Evolutionary conservation across 2,329 filamentous ascomycete species (phyloP).

Genomic region (Sclerotiophoma versabilis): DNA sequence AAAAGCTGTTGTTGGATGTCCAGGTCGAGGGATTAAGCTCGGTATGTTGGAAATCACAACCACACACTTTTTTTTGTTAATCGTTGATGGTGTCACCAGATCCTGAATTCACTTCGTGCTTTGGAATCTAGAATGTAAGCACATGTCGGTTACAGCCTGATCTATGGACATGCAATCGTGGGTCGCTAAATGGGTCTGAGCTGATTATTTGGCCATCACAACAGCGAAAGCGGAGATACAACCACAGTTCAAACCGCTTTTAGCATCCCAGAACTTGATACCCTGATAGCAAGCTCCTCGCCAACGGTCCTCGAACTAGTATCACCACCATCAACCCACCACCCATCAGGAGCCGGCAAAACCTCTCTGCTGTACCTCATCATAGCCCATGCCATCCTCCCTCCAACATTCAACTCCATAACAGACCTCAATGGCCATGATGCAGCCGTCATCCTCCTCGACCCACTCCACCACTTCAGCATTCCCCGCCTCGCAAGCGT

Average conservation of each 20-base stretch:
- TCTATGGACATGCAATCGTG: neutral
- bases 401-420: constrained; percentile 33
- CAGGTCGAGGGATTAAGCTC: constrained; percentile 39
- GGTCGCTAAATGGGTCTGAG: too few relatives aligned
- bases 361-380: constrained; percentile 66
- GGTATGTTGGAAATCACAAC: constrained; percentile 25
- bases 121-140: constrained; percentile 16
- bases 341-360: constrained; percentile 60
- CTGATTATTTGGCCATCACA: neutral
- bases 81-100: constrained; percentile 33
- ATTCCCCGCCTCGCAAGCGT: constrained; percentile 55
- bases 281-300: constrained; percentile 28
- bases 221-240: neutral
- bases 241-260: constrained; percentile 33
- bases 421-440: constrained; percentile 52
- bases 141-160: neutral
- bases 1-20: constrained; percentile 57
- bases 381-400: constrained; percentile 60
- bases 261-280: constrained; percentile 57
- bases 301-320: constrained; percentile 60
- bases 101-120: constrained; percentile 50
- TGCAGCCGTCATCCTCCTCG: constrained; percentile 60
- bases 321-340: constrained; percentile 50
- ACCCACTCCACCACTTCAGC: constrained; percentile 63
- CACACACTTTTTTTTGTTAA: neutral